Conservation (phyloP, 495 filamentous ascomycete species). For the Neurospora sp. region DNA sequence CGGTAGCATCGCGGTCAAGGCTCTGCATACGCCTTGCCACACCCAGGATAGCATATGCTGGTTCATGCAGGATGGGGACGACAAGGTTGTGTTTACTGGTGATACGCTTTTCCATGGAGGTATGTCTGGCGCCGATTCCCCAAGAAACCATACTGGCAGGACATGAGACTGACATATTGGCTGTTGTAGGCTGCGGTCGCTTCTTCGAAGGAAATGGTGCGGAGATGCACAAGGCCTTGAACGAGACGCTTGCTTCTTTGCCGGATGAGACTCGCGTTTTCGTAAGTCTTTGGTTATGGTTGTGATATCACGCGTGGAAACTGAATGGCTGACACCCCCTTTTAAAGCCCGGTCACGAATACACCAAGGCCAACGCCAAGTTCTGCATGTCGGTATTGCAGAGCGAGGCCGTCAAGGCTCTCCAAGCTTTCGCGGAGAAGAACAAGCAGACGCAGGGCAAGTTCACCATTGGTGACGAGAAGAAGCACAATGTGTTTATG, state of each 20-base stretch:
- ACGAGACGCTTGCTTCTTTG: constrained; percentile 67
- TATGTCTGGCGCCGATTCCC: constrained; percentile 19
- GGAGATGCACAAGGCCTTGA: constrained; percentile 85
- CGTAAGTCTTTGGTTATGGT: constrained; percentile 29
- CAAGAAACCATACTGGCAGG: background rate
- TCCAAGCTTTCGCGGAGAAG: constrained; percentile 62
- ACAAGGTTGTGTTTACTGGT: constrained; percentile 85
- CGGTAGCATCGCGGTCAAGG: constrained; percentile 75
- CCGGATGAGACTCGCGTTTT: constrained; percentile 93
- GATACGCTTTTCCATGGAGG: constrained; percentile 94
- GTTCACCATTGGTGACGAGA: constrained; percentile 96
- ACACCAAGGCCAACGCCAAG: constrained; percentile 88
- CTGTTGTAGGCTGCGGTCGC: constrained; percentile 66
- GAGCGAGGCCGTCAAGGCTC: constrained; percentile 62
- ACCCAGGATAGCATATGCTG: constrained; percentile 97
- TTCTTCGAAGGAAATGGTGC: constrained; percentile 90
- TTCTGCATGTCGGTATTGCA: constrained; percentile 68
- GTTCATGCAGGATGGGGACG: constrained; percentile 66
- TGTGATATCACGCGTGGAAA: too few species aligned
- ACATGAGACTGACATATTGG: background rate
- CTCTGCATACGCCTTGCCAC: constrained; percentile 93
- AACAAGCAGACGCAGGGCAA: constrained; percentile 88
- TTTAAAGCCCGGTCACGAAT: constrained; percentile 80
- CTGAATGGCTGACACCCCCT: too few species aligned
- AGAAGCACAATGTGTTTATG: constrained; percentile 99